Evolutionary conservation across 1,139 yeast species (phyloP).

Genomic region (Sugiyamaella japonica): DNA sequence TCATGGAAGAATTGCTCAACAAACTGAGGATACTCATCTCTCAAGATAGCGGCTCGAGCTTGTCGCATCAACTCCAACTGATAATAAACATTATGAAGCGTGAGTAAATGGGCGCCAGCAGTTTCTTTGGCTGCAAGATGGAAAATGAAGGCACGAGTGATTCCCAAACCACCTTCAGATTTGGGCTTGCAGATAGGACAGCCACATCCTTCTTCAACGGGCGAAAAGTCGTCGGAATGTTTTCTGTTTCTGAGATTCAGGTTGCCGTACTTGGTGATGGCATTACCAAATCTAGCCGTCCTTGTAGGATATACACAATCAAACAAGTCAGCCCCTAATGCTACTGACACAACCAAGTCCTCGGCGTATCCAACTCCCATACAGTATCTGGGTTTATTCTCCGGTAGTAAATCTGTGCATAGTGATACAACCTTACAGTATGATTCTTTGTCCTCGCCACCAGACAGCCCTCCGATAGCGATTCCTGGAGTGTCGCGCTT

Average conservation of each 20-base stretch:
- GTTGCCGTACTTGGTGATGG: conserved; percentile 44
- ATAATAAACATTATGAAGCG: conserved; percentile 47
- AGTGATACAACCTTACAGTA: conserved; percentile 44
- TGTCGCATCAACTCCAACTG: conserved; percentile 46
- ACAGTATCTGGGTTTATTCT: conserved; percentile 47
- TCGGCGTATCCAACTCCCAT: conserved; percentile 53
- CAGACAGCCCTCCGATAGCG: conserved; percentile 49
- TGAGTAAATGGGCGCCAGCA: conserved; percentile 47
- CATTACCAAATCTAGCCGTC: conserved; percentile 50
- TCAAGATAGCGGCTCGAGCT: conserved; percentile 45
- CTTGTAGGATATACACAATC: conserved; percentile 51
- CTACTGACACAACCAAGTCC: conserved; percentile 48
- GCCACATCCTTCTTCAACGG: conserved; percentile 45
- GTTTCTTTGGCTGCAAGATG: conserved; percentile 45
- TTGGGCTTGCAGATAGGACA: conserved; percentile 45
- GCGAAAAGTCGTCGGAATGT: conserved; percentile 41
- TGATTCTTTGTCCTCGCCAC: conserved; percentile 47
- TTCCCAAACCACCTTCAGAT: conserved; percentile 41
- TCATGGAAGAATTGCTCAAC: conserved; percentile 41
- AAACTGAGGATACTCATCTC: conserved; percentile 42
- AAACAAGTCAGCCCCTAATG: conserved; percentile 49
- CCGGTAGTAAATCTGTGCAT: conserved; percentile 46
- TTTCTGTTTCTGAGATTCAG: conserved; percentile 40
- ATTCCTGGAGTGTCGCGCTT: conserved; percentile 49
- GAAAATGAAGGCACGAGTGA: conserved; percentile 43